These are phyloP conservation scores for Arthroderma sp. DNA, from an alignment of 2,329 filamentous ascomycete genomes.

Conservation along the genomic window DNA sequence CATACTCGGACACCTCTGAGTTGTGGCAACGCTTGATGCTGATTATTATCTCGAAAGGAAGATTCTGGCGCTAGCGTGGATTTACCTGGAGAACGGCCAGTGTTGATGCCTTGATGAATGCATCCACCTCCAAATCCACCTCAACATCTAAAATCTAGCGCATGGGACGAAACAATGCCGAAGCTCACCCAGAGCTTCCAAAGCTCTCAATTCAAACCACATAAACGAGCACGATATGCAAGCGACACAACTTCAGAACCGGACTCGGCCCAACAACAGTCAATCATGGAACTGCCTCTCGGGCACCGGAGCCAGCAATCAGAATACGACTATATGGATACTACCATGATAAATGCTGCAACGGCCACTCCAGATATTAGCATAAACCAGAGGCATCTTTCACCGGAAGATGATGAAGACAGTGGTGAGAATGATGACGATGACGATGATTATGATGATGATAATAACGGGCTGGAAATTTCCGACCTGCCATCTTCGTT, in stretches of 20 bases:
- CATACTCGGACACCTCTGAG: no score
- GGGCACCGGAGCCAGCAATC: neutral
- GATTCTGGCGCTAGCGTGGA: no score
- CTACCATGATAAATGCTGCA: neutral
- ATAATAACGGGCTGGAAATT: neutral
- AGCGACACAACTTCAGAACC: constrained; percentile 4
- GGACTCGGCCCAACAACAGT: constrained; percentile 7
- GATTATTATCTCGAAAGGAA: no score
- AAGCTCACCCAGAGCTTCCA: neutral
- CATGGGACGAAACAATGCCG: no score
- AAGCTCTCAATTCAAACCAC: constrained; percentile 10
- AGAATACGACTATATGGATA: neutral
- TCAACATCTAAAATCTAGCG: no score
- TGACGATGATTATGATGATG: neutral
- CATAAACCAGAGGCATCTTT: neutral
- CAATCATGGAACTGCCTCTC: neutral
- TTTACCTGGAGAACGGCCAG: no score
- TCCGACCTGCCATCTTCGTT: constrained; percentile 1
- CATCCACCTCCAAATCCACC: no score
- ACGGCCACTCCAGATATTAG: neutral
- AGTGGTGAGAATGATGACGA: neutral
- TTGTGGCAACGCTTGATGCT: no score
- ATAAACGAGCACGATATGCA: constrained; percentile 5
- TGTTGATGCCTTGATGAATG: no score
- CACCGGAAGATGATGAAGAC: neutral